These are phyloP conservation scores for Omphalea diandra DNA, from an alignment of 441 rosid species.

Conservation along the genomic window DNA sequence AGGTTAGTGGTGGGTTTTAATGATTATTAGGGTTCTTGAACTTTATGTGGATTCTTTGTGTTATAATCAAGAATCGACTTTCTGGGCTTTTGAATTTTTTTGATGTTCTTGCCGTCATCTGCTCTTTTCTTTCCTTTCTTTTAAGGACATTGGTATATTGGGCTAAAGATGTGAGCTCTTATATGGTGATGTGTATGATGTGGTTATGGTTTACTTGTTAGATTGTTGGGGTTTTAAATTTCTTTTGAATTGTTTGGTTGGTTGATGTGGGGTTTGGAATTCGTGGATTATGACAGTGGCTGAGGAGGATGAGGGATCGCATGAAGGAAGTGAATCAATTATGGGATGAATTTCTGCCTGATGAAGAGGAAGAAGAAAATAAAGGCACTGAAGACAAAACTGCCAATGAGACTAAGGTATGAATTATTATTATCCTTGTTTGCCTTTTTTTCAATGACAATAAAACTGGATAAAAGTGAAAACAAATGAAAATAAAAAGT, in stretches of 20 bases:
- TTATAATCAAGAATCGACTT: neutral
- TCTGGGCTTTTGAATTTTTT: neutral
- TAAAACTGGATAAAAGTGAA: neutral
- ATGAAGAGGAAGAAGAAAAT: slow-evolving; percentile 26
- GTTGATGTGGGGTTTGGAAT: neutral
- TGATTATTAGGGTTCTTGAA: too few relatives aligned
- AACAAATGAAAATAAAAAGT: too few relatives aligned
- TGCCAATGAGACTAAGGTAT: slow-evolving; percentile 24
- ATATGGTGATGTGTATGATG: neutral
- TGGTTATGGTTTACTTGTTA: neutral
- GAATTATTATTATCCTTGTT: neutral
- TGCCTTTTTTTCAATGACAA: too few relatives aligned
- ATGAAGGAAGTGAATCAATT: slow-evolving; percentile 43
- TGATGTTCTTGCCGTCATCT: neutral
- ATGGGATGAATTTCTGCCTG: slow-evolving; percentile 30
- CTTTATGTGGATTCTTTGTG: neutral
- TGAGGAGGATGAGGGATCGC: slow-evolving; percentile 37
- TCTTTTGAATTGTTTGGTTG: too few relatives aligned
- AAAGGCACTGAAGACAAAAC: slow-evolving; percentile 18
- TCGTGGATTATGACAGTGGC: slow-evolving; percentile 28
- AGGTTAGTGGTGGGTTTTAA: slow-evolving; percentile 17
- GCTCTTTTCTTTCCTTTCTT: neutral
- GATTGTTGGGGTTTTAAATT: neutral
- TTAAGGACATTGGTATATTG: neutral
- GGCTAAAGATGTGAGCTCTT: neutral